Base-by-base conservation (phyloP, 2,329 filamentous ascomycete species). In the Aspergillus pseudoglaucus region DNA sequence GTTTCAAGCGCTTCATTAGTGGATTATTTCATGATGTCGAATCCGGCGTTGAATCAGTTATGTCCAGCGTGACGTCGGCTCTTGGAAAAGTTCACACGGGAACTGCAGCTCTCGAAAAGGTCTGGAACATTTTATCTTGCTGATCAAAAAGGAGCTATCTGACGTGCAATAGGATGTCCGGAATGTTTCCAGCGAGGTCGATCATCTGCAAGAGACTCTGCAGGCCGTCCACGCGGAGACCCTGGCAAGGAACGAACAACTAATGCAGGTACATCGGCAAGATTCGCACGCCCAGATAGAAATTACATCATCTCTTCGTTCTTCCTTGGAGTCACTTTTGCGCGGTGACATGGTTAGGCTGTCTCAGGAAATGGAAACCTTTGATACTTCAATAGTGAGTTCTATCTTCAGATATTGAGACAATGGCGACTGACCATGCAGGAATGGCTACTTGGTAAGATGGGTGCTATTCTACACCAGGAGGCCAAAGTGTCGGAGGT, bases 321-420 rank as follows among this genome's bases (percentile, higher is more conserved):
- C 55, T 1, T 67, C 63, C 2, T 46, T 73, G 15, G 55, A 65
- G 17, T 58, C 58, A 1, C 48, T 73, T 14, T 46, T 61, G n/a
- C 55, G 58, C 20, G 53, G 53, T 14, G 60, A 69, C 41, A 43
- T 70, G 40, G 46, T 50, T 14, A 50, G 49, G n/a, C 47, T 73
- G 1, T 53, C 54, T 6, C 51, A 60, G 27, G 58, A 55, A 23
- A 52, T 73, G 45, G 52, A 52, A 2, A 55, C 48, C 10, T 57
- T 72, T 14, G 62, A 70, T 38, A 50, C 59, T 8, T 64, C 67
- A 32, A 45, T 73, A 47, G 70, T 70, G 61, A 44, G 54, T 43
- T 12, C 32, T 33, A 6, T 42, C 41, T 5, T 50, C 56, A 44
- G 45, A 49, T 15, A 41, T 25, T 6, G n/a, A 17, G 8, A 33